These are phyloP conservation scores for Pythium myriotylum DNA, from an alignment of 352 stramenopile genomes.

Conservation along the genomic window DNA sequence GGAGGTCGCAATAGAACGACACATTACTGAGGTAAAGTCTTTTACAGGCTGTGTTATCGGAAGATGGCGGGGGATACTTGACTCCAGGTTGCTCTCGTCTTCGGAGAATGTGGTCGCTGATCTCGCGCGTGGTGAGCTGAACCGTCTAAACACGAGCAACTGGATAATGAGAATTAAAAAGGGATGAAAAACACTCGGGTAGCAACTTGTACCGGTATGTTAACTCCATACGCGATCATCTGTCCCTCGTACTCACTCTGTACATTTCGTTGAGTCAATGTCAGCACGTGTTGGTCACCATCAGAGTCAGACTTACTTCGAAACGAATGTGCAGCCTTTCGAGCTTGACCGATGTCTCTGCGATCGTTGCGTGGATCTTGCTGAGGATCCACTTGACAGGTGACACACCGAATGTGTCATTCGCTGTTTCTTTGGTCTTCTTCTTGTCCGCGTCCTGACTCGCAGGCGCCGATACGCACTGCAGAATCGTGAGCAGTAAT, in stretches of 20 bases:
- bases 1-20: conserved; percentile 60
- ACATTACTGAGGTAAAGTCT: conserved; percentile 63
- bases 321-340: conserved; percentile 70
- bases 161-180: background rate
- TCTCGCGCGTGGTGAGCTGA: conserved; percentile 48
- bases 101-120: conserved; percentile 65
- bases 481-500: conserved; percentile 54
- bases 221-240: conserved; percentile 54
- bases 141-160: conserved; percentile 42
- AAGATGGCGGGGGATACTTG: conserved; percentile 34
- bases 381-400: conserved; percentile 61
- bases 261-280: background rate
- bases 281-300: no score
- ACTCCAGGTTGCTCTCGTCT: conserved; percentile 56
- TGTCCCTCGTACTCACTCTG: conserved; percentile 49
- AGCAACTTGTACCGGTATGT: conserved; percentile 44
- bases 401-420: conserved; percentile 30
- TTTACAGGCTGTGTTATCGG: conserved; percentile 45
- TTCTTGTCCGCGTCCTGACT: background rate
- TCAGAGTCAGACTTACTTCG: conserved; percentile 42
- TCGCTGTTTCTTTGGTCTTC: background rate
- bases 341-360: conserved; percentile 62
- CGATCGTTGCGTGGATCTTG: conserved; percentile 47
- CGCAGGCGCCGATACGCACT: conserved; percentile 36
- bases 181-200: background rate